A percentile compares a stretch with the other conserved stretches of the same genome.
Conservation (phyloP, 2,329 filamentous ascomycete genomes). For the Cryphonectria parasitica region DNA sequence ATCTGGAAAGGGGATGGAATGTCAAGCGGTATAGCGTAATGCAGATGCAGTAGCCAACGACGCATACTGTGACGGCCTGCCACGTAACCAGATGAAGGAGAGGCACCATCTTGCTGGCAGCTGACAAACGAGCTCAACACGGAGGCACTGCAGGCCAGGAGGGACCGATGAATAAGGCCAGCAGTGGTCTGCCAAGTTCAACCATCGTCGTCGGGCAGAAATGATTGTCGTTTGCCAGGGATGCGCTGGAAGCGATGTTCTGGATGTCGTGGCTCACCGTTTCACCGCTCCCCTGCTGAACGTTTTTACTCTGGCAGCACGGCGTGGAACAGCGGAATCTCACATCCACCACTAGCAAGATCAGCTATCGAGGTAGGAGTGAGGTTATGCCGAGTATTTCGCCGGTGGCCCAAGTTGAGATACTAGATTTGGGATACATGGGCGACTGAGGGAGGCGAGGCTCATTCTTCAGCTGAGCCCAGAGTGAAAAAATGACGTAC, state of each 20-base stretch:
- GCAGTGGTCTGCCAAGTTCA: background rate
- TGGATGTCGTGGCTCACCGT: too few species aligned
- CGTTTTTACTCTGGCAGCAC: background rate
- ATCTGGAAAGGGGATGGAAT: constrained; percentile 9
- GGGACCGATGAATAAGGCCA: background rate
- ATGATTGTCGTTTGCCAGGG: too few species aligned
- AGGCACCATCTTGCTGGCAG: constrained; percentile 4
- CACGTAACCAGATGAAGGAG: background rate
- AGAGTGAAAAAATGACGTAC: too few species aligned
- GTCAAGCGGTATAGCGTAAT: constrained; percentile 11
- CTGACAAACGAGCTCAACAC: background rate
- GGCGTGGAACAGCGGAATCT: background rate
- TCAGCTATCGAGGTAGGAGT: background rate
- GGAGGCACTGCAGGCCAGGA: background rate
- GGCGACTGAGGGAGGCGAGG: too few species aligned
- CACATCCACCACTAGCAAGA: background rate
- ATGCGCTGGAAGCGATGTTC: too few species aligned
- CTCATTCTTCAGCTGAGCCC: too few species aligned
- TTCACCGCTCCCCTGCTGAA: background rate
- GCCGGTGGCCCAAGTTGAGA: background rate
- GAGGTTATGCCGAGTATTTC: background rate
- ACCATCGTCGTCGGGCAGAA: background rate
- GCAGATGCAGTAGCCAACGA: background rate
- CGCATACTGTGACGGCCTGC: background rate
- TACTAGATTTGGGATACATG: background rate